Conservation (phyloP, 2,329 filamentous ascomycete species). For the Hypoxylon sp. region DNA sequence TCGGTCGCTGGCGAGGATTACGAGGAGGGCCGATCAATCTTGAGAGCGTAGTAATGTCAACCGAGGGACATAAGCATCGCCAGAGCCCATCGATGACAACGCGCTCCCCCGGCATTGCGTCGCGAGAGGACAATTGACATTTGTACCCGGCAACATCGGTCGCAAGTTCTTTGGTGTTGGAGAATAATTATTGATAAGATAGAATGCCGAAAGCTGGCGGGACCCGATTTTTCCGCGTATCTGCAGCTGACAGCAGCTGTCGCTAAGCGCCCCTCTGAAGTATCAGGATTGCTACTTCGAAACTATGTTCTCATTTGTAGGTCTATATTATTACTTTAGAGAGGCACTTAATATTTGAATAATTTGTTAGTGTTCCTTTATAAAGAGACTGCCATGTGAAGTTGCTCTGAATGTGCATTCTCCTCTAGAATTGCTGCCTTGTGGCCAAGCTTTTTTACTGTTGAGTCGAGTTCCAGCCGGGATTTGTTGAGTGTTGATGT, state of each 20-base stretch:
- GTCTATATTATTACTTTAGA: too few relatives aligned
- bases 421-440: not conserved
- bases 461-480: not conserved
- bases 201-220: not conserved
- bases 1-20: constrained; percentile 34
- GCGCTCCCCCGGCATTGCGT: constrained; percentile 57
- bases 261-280: not conserved
- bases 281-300: not conserved
- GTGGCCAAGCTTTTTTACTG: not conserved
- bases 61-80: constrained; percentile 73
- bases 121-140: constrained; percentile 8
- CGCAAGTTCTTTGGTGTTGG: constrained; percentile 3
- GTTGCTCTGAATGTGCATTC: not conserved
- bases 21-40: constrained; percentile 51
- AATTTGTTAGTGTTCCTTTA: too few relatives aligned
- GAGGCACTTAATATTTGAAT: too few relatives aligned
- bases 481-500: not conserved
- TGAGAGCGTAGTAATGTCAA: constrained; percentile 60
- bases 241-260: constrained; percentile 5
- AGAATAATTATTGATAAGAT: constrained; percentile 7
- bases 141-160: not conserved
- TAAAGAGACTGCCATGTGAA: not conserved
- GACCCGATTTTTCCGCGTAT: not conserved
- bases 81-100: constrained; percentile 71
- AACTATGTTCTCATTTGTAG: too few relatives aligned